Conservation (phyloP, 306 rosid species). For the Vachellia collinsii region DNA sequence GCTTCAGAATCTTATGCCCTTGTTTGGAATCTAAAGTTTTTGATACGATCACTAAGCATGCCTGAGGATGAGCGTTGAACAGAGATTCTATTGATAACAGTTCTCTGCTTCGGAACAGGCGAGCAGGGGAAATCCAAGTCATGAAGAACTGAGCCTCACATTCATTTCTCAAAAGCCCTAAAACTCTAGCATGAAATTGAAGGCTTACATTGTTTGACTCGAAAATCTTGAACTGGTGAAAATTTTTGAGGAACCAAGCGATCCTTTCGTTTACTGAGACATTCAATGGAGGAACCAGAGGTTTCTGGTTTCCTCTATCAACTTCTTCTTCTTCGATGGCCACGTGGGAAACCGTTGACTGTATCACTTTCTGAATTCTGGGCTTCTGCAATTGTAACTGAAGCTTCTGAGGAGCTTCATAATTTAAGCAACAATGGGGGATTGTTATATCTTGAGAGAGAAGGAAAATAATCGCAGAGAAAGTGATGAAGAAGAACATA, state of each 20-base stretch:
- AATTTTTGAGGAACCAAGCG: slow-evolving; percentile 45
- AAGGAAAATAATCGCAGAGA: slow-evolving; percentile 49
- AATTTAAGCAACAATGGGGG: slow-evolving; percentile 24
- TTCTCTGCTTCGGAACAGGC: slow-evolving; percentile 53
- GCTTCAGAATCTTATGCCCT: slow-evolving; percentile 62
- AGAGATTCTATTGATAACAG: slow-evolving; percentile 55
- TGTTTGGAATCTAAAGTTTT: slow-evolving; percentile 59
- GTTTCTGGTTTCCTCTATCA: slow-evolving; percentile 41
- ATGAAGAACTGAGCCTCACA: slow-evolving; percentile 64
- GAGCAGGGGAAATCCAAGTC: slow-evolving; percentile 62
- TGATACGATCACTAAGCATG: slow-evolving; percentile 69
- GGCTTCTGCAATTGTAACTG: slow-evolving; percentile 7
- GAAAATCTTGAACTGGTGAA: slow-evolving; percentile 51
- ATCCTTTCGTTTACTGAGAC: slow-evolving; percentile 51
- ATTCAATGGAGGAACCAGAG: slow-evolving; percentile 50
- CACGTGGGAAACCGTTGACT: slow-evolving; percentile 23
- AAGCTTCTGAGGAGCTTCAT: neutral
- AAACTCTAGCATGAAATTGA: slow-evolving; percentile 50
- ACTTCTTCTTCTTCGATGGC: slow-evolving; percentile 46
- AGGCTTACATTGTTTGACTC: slow-evolving; percentile 42
- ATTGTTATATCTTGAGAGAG: slow-evolving; percentile 33
- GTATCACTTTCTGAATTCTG: slow-evolving; percentile 16
- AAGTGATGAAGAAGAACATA: slow-evolving; percentile 36
- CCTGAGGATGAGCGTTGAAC: slow-evolving; percentile 68
- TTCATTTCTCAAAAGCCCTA: slow-evolving; percentile 39